A percentile compares a stretch with the other conserved stretches of the same genome.
These are phyloP conservation scores for Fraxinus anomala DNA, from an alignment of 257 asterid genomes.

Conservation along the genomic window DNA sequence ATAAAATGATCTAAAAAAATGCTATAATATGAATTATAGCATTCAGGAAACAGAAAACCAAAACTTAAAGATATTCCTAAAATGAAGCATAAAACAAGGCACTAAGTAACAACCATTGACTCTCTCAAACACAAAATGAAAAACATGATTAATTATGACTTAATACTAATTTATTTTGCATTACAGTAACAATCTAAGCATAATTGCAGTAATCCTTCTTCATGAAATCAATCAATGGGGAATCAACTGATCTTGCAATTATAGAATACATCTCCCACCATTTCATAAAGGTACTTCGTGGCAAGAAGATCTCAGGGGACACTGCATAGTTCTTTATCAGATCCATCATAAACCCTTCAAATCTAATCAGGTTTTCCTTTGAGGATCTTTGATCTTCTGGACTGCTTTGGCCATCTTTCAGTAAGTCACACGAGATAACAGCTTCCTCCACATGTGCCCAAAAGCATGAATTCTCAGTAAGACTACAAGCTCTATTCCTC, in stretches of 20 bases:
- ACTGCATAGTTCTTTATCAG: constrained; percentile 25
- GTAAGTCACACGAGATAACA: constrained; percentile 20
- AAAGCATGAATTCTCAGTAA: constrained; percentile 40
- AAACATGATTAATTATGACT: no score
- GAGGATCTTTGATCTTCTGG: constrained; percentile 14
- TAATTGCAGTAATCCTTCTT: neutral
- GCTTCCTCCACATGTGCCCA: constrained; percentile 49
- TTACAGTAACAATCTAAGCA: neutral
- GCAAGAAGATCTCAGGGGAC: constrained; percentile 29
- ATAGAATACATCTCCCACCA: constrained; percentile 31
- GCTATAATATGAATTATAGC: no score
- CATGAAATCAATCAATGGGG: constrained; percentile 18
- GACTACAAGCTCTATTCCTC: constrained; percentile 26
- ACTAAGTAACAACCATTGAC: no score
- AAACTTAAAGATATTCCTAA: no score
- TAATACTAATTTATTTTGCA: no score
- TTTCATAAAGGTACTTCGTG: constrained; percentile 26
- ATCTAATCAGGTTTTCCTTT: constrained; percentile 15
- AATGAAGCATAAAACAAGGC: no score
- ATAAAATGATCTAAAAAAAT: no score
- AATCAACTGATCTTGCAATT: constrained; percentile 5
- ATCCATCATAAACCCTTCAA: constrained; percentile 27
- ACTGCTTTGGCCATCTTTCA: constrained; percentile 29
- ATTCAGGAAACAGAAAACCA: no score
- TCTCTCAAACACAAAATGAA: no score